Conservation (phyloP, 345 rosid genomes). For the Eucalyptus erythrocorys region DNA sequence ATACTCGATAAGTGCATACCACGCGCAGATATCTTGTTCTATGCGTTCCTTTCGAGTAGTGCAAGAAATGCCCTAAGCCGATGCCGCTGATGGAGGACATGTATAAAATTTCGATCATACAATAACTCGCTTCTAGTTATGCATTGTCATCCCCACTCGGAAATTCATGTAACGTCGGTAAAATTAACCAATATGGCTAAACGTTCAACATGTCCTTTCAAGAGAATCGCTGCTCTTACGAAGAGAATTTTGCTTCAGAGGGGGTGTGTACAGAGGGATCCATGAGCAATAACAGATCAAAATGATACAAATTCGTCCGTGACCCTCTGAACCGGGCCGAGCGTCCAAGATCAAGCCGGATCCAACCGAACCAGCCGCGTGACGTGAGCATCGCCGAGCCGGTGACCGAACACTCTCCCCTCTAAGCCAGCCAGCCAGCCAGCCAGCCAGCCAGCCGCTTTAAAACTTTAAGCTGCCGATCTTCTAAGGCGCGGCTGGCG, state of each 20-base stretch:
- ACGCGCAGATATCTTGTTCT: not conserved
- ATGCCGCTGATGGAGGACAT: not conserved
- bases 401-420: not conserved
- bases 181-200: not conserved
- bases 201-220: not conserved
- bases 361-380: not conserved
- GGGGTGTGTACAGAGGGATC: not conserved
- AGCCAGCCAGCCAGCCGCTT: not conserved
- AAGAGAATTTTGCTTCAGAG: not conserved
- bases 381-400: not conserved
- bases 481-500: conserved; percentile 65
- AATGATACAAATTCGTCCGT: not conserved
- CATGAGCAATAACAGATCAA: not conserved
- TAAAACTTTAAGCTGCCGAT: not conserved
- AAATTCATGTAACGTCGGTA: not conserved
- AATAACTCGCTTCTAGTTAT: not conserved
- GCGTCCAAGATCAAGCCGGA: not conserved
- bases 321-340: not conserved
- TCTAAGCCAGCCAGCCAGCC: not conserved
- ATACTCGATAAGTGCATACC: not conserved
- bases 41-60: not conserved
- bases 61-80: not conserved
- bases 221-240: not conserved
- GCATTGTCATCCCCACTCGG: not conserved
- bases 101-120: not conserved